Evolutionary conservation across 768 basidiomycete species (phyloP).

Genomic region (Epithele typhae): DNA sequence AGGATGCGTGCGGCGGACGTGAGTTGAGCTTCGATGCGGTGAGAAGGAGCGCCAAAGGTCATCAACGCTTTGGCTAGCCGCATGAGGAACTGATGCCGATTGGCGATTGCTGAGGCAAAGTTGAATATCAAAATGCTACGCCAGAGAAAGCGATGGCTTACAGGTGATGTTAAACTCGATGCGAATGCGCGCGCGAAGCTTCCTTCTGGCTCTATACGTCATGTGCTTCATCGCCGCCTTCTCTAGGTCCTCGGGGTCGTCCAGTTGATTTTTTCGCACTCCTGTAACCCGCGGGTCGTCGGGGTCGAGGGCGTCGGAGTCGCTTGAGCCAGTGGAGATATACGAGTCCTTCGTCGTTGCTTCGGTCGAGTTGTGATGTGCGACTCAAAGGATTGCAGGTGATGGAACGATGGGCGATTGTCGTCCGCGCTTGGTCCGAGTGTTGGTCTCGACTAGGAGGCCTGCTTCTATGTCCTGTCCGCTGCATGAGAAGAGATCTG

Average conservation of each 20-base stretch:
- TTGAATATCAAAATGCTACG: too few species aligned
- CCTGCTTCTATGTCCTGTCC: slow-evolving; percentile 19
- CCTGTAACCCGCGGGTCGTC: slow-evolving; percentile 74
- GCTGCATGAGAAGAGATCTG: slow-evolving; percentile 45
- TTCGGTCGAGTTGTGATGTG: slow-evolving; percentile 4
- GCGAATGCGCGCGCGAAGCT: slow-evolving; percentile 56
- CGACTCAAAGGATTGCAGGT: slow-evolving; percentile 20
- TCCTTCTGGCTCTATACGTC: slow-evolving; percentile 65
- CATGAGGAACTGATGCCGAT: slow-evolving; percentile 82
- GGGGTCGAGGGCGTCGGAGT: slow-evolving; percentile 57
- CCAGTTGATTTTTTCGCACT: slow-evolving; percentile 39
- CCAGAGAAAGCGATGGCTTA: slow-evolving; percentile 29
- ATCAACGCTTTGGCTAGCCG: slow-evolving; percentile 84
- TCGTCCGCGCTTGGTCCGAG: too few species aligned
- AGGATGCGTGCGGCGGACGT: slow-evolving; percentile 84
- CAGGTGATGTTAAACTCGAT: slow-evolving; percentile 77
- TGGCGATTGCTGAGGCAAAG: slow-evolving; percentile 72
- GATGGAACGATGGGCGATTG: slow-evolving; percentile 6
- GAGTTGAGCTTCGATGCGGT: slow-evolving; percentile 91
- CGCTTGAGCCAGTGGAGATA: slow-evolving; percentile 32
- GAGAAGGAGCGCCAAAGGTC: slow-evolving; percentile 90
- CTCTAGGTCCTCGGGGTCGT: slow-evolving; percentile 61
- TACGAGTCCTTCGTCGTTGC: slow-evolving; percentile 39
- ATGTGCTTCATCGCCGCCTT: slow-evolving; percentile 56
- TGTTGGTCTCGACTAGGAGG: too few species aligned